Conservation (phyloP, 306 rosid genomes). For the Begonia peltatifolia region DNA sequence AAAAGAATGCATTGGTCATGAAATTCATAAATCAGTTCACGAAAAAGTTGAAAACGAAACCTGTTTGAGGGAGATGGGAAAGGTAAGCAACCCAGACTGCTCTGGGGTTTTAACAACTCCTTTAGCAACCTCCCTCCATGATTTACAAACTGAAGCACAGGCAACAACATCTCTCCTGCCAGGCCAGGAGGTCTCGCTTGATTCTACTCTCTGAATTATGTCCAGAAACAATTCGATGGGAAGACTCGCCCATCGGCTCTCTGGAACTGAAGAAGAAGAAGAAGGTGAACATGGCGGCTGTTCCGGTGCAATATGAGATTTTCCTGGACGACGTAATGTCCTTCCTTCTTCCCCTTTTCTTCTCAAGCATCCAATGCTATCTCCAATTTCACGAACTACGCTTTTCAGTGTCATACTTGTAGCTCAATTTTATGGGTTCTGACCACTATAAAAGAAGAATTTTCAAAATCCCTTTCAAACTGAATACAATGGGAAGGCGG, state of each 20-base stretch:
- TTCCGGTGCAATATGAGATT: constrained; percentile 71
- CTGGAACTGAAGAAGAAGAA: constrained; percentile 4
- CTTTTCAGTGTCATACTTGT: constrained; percentile 43
- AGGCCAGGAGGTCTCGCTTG: constrained; percentile 68
- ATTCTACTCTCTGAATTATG: constrained; percentile 80
- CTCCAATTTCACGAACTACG: constrained; percentile 40
- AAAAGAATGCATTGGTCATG: neutral
- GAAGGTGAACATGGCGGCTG: constrained; percentile 18
- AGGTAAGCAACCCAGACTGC: constrained; percentile 67
- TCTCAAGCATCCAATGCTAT: constrained; percentile 34
- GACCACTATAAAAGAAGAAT: too few species aligned
- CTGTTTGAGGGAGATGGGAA: constrained; percentile 88
- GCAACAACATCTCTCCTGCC: constrained; percentile 60
- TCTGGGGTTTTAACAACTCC: constrained; percentile 73
- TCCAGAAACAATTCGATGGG: constrained; percentile 75
- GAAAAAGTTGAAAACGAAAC: constrained; percentile 13
- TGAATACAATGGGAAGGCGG: neutral
- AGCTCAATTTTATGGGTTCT: neutral
- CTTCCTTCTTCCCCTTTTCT: constrained; percentile 31
- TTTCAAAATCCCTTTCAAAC: neutral
- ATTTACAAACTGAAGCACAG: constrained; percentile 77
- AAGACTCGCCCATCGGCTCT: constrained; percentile 60
- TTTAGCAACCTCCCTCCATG: constrained; percentile 69
- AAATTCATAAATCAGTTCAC: neutral
- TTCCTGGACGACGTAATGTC: constrained; percentile 37